Base-by-base conservation (phyloP, 495 filamentous ascomycete species). In the Aspergillus nanangensis region DNA sequence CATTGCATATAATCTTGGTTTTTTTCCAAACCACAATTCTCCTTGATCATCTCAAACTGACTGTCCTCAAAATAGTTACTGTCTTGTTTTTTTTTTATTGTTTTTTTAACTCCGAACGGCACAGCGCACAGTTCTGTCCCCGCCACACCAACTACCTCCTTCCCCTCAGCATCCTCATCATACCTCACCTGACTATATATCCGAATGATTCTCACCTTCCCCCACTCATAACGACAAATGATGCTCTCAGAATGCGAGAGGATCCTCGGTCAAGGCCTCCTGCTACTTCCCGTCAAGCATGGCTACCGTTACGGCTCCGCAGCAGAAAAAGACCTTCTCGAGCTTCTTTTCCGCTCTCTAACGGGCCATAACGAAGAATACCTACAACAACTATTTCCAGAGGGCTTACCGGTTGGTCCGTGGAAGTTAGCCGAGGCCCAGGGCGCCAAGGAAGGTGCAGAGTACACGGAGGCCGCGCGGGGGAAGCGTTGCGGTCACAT, bases 401-500 rank as follows among this genome's bases (percentile, higher is more conserved):
- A 82, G 13, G 87, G 87, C n/a, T 60, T 79, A 3, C 80, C 84
- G 2, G 55, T 55, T 22, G 74, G 73, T n/a, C 61, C 70, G 24
- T 87, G 90, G 82, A 90, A 83, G 56, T 71, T 97, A 22, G 75
- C 83, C 29, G 80, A 84, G 44, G 90, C 90, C 17, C 94, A 96
- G 58, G 93, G 92, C n/a, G 86, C 89, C 8, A 74, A 86, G 37
- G 91, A 95, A 53, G 93, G 93, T 9, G 88, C 92, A 3, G 93
- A 98, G 62, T 98, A 97, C 63, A 94, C 87, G 39, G 87, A 88
- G 50, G 86, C 85, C 23, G 93, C 94, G 35, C 80, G 91, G 54
- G 93, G 93, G 39, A 95, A 92, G 62, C 82, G 88, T n/a, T 98
- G 93, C 60, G 93, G 93, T 7, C 93, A 98, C 71, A 97, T 98